A percentile compares a stretch with the other conserved stretches of the same genome.
These are phyloP conservation scores for Saccharomyces hybrid DNA, from an alignment of 1,139 yeast genomes.

Conservation along the genomic window DNA sequence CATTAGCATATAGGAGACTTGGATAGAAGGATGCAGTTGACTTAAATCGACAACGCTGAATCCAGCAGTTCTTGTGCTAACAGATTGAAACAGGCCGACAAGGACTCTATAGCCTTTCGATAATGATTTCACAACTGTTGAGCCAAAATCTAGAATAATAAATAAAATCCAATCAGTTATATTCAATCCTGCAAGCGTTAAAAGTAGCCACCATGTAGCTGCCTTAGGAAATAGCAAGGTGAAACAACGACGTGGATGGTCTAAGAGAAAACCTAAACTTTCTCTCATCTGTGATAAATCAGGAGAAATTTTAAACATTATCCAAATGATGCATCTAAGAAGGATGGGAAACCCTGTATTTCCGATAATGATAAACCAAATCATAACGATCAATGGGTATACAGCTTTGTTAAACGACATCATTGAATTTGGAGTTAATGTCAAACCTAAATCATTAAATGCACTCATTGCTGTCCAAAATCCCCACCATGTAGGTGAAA, in stretches of 20 bases:
- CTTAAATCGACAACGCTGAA: slow-evolving; percentile 65
- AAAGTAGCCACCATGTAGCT: slow-evolving; percentile 92
- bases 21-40: slow-evolving; percentile 78
- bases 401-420: slow-evolving; percentile 51
- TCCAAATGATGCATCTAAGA: slow-evolving; percentile 75
- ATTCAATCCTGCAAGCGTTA: slow-evolving; percentile 65
- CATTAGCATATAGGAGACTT: slow-evolving; percentile 90
- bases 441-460: slow-evolving; percentile 78
- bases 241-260: slow-evolving; percentile 96
- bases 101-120: slow-evolving; percentile 64
- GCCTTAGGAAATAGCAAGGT: slow-evolving; percentile 83
- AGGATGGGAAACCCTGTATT: slow-evolving; percentile 90
- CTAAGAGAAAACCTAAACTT: slow-evolving; percentile 76
- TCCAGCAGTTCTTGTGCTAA: slow-evolving; percentile 93
- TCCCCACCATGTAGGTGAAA: slow-evolving; percentile 87
- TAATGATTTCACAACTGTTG: slow-evolving; percentile 40
- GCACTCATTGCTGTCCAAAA: slow-evolving; percentile 71
- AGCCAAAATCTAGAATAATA: slow-evolving; percentile 64
- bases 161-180: slow-evolving; percentile 72
- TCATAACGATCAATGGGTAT: slow-evolving; percentile 54
- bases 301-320: slow-evolving; percentile 57
- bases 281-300: slow-evolving; percentile 63
- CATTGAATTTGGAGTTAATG: slow-evolving; percentile 78
- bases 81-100: slow-evolving; percentile 84
- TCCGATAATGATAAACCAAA: slow-evolving; percentile 76